These are phyloP conservation scores for Cutaneotrichosporon sp. DNA, from an alignment of 1,284 basidiomycete genomes.

Conservation along the genomic window DNA sequence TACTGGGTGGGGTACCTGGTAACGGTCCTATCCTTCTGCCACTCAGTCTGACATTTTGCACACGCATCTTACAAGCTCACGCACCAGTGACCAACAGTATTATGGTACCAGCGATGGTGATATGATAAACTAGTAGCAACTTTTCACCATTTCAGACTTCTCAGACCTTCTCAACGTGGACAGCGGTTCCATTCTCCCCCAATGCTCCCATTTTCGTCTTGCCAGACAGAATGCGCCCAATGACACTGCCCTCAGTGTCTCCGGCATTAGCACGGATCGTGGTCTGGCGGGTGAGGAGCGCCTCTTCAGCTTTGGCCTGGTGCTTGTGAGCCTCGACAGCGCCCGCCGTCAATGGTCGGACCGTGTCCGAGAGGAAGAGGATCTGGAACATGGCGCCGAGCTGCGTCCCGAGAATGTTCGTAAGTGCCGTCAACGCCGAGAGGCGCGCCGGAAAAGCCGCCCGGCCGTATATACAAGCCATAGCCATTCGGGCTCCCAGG, in stretches of 20 bases:
- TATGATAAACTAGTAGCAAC: no score
- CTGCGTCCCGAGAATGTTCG: conserved; percentile 11
- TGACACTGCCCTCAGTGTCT: not conserved
- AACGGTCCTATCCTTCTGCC: no score
- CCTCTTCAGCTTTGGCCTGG: not conserved
- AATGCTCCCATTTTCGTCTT: no score
- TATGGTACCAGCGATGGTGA: no score
- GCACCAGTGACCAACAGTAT: no score
- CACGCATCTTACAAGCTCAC: no score
- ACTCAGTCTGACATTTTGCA: no score
- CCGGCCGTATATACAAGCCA: conserved; percentile 9
- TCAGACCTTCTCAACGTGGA: no score
- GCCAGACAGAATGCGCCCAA: not conserved
- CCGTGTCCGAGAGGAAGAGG: conserved; percentile 14
- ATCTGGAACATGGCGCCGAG: conserved; percentile 14
- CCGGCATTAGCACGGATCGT: not conserved
- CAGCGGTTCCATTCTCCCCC: no score
- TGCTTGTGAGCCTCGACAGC: not conserved
- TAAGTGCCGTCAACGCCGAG: conserved; percentile 7
- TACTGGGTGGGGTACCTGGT: no score
- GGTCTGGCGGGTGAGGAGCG: conserved; percentile 13
- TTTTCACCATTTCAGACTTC: no score
- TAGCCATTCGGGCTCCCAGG: conserved; percentile 15
- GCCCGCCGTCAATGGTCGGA: conserved; percentile 6
- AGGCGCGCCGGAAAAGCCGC: conserved; percentile 8